Base-by-base conservation (phyloP, 768 basidiomycete species). In the Leccinum olivaceopallidum region DNA sequence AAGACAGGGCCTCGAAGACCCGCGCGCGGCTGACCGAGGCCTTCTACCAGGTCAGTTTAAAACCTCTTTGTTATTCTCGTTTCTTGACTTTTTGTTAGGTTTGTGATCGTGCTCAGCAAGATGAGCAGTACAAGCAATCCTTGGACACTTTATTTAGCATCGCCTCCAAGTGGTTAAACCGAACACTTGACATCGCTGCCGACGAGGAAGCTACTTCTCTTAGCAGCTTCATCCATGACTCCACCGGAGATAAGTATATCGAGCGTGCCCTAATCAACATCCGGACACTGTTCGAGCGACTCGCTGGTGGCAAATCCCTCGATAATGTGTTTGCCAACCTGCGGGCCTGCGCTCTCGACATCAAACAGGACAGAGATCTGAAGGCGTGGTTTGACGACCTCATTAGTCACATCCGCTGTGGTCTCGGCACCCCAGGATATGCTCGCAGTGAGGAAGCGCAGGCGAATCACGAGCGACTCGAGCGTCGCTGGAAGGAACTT, bases 201-300 rank as follows among this genome's bases (percentile, higher is more conserved):
- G 72, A 79, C 48, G 78, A 81, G 58, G 69, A 77, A 47, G 64
- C 71, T 1, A 74, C 79, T 26, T 81, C 83, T 0, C 76, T 90
- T 37, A 78, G 81, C 14, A 78, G 78, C 2, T 81, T 90, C 67
- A 77, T 90, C 57, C 69, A 81, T 9, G 88, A 91, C 55, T 81
- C 85, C 18, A 84, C 87, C 1, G 78, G 81, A 4, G 87, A 85
- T 55, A 81, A 88, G 67, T 85, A 88, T 63, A 69, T 89, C 28
- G 75, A 81, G 51, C 77, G 79, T 42, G 85, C 84, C 4, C 71
- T 90, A 28, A 62, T 71, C 13, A 70, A 71, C 36, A 60, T 81
- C 1, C 74, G 74, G 37, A 65, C 63, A 5, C 72, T 81, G n/a
- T 67, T 83, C 42, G 82, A 85, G 64, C 87, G 88, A 12, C 71